A percentile compares a stretch with the other conserved stretches of the same genome.
Evolutionary conservation across 192 early-diverging fungal species (phyloP).

Genomic region (Chytriomyces sp.): DNA sequence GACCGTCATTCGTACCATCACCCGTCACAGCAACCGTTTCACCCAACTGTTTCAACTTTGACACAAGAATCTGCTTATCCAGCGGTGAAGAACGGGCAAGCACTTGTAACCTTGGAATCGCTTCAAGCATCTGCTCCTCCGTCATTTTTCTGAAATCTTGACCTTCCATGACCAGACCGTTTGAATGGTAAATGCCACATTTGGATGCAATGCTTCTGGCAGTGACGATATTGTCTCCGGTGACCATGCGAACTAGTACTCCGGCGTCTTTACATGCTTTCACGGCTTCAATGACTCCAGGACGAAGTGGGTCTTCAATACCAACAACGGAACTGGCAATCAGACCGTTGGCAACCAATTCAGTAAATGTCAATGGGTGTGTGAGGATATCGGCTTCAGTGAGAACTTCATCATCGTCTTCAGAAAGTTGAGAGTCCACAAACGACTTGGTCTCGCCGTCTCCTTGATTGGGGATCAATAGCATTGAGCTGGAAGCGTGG

Average conservation of each 20-base stretch:
- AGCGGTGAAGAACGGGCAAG: constrained; percentile 86
- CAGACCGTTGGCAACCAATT: constrained; percentile 21
- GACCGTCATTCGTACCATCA: constrained; percentile 97
- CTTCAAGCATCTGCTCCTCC: constrained; percentile 59
- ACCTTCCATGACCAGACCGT: constrained; percentile 71
- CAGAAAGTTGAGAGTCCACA: constrained; percentile 1
- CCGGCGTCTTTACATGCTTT: constrained; percentile 77
- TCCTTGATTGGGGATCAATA: not conserved
- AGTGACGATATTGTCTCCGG: constrained; percentile 68
- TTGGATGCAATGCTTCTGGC: constrained; percentile 65
- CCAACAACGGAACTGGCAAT: constrained; percentile 73
- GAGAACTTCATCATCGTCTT: constrained; percentile 13
- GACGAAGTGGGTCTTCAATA: constrained; percentile 86
- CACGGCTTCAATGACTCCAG: constrained; percentile 78
- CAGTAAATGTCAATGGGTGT: constrained; percentile 16
- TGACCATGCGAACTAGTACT: constrained; percentile 88
- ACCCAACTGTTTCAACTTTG: constrained; percentile 67
- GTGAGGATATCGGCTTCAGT: constrained; percentile 19
- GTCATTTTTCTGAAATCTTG: constrained; percentile 76
- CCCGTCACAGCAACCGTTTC: constrained; percentile 96
- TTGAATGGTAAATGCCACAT: constrained; percentile 48
- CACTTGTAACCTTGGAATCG: constrained; percentile 65
- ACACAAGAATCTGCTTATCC: constrained; percentile 88
- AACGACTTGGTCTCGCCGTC: constrained; percentile 17
- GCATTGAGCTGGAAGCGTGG: not conserved